A percentile compares a stretch with the other conserved stretches of the same genome.
Conservation (phyloP, 225 moss, liverwort and hornwort genomes). For the Bryum argenteum region DNA sequence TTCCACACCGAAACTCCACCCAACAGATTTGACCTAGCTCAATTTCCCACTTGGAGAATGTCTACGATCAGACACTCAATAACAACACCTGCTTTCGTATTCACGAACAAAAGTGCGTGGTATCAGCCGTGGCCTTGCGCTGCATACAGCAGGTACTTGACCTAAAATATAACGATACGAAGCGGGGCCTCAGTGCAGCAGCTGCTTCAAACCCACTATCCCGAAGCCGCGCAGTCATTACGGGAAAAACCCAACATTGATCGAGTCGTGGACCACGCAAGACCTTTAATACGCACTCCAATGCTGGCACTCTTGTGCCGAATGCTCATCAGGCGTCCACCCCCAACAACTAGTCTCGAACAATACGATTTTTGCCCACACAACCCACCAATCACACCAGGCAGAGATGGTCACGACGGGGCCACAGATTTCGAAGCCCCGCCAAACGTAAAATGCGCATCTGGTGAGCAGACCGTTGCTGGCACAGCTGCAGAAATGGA, state of each 20-base stretch:
- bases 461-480: not conserved
- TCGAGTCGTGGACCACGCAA: not conserved
- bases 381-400: not conserved
- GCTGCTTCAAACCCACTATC: conserved; percentile 6
- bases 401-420: not conserved
- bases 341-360: conserved; percentile 2
- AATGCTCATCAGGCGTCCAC: not conserved
- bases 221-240: not conserved
- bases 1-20: not conserved
- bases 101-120: not conserved
- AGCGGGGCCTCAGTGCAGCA: not conserved
- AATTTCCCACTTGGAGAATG: not conserved
- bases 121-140: not conserved
- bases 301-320: not conserved
- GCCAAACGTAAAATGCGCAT: conserved; percentile 2
- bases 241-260: not conserved
- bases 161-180: not conserved
- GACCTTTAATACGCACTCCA: not conserved
- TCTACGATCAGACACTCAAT: not conserved
- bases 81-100: not conserved
- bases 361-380: not conserved
- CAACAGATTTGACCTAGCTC: not conserved
- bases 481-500: not conserved
- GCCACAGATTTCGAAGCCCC: not conserved
- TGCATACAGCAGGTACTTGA: not conserved